Conservation (phyloP, 164 flowering plant species). For the Kalanchoe fedtschenkoi region DNA sequence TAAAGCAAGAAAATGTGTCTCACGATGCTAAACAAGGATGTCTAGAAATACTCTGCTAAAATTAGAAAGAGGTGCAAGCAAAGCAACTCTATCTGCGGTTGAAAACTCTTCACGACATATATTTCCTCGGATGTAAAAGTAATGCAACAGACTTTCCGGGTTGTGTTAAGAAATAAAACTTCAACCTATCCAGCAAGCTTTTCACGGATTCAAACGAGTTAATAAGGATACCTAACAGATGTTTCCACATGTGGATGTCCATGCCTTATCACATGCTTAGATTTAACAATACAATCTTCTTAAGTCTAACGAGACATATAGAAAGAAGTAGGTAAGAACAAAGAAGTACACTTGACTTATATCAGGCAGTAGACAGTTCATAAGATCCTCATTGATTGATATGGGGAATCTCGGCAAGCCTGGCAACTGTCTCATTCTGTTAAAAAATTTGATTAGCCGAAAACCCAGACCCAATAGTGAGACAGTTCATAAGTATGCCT, state of each 20-base stretch:
- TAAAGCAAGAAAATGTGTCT: neutral
- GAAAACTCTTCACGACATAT: no score
- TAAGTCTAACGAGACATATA: neutral
- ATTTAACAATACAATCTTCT: neutral
- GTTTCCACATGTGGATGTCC: no score
- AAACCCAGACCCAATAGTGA: neutral
- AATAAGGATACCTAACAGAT: no score
- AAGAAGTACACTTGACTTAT: constrained; percentile 40
- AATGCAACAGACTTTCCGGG: no score
- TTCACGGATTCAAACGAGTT: no score
- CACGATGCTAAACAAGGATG: neutral
- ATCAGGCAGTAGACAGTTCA: constrained; percentile 37
- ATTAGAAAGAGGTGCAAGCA: neutral
- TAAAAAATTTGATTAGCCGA: constrained; percentile 3
- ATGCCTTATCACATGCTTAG: neutral
- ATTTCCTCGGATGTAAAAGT: no score
- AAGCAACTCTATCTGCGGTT: no score
- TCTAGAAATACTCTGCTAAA: neutral
- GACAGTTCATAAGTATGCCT: neutral
- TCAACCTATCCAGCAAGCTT: no score
- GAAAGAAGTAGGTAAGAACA: neutral
- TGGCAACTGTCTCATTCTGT: constrained; percentile 74
- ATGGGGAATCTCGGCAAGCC: constrained; percentile 84
- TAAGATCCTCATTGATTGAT: constrained; percentile 64
- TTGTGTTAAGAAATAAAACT: no score